Evolutionary conservation across 495 filamentous ascomycete genomes (phyloP), one percentile per base, ranked within the genome.

Genomic region (Neurospora sp.): DNA sequence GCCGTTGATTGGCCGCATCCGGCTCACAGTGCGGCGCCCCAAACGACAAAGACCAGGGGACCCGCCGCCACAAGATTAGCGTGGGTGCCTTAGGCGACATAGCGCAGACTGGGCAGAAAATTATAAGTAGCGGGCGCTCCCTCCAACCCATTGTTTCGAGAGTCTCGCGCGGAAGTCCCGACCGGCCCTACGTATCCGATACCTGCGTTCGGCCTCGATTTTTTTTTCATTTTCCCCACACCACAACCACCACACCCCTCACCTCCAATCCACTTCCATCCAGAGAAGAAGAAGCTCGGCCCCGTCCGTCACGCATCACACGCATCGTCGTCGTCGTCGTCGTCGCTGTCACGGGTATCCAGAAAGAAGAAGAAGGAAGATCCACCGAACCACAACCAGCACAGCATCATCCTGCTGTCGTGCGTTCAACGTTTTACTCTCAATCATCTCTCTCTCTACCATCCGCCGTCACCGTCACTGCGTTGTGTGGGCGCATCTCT

Each of bases 111-210:
- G 65, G 61, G 69, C 68, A 16, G 76, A 84, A 82, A 83, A 85
- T 81, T 86, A 86, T 86, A 86, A 86, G 79, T 79, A 82, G 78
- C 69, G 53, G 72, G 73, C 77, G 79, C 80, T 80, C 82, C 84
- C 84, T 80, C 83, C 82, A 79, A 76, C 78, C 76, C 77, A 68
- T 78, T 78, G 78, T 82, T 84, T 81, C 77, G 78, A 80, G 80
- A 77, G 74, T 81, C 79, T 80, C 78, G 81, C 80, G 81, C 78
- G 83, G 83, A 85, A 82, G 80, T 80, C 80, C 82, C 81, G 83
- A 85, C 83, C 83, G 83, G 81, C 81, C 80, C 77, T 82, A 79
- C 80, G 79, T 81, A 80, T 74, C 75, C 79, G 75, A 75, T 76
- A 77, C 79, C 77, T 78, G 77, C 79, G 76, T 82, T 77, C 74